Conservation (phyloP, 805 yeast genomes). For the Huiozyma naganishii region DNA sequence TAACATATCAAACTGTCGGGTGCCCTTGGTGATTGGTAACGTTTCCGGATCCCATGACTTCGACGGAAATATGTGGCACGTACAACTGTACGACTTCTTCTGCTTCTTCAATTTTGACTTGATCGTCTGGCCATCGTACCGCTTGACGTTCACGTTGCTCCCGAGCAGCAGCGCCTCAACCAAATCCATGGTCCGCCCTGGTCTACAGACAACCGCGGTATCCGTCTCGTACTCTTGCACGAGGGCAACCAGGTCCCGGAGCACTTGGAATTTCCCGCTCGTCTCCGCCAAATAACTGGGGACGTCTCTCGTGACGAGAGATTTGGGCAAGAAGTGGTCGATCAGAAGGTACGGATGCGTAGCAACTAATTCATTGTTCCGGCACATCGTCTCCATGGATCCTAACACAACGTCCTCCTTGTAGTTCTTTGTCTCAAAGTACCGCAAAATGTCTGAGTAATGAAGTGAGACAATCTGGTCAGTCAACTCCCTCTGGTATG, state of each 20-base stretch:
- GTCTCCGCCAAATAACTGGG: constrained; percentile 63
- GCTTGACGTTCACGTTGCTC: constrained; percentile 41
- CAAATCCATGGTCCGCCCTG: constrained; percentile 61
- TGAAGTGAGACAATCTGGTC: constrained; percentile 89
- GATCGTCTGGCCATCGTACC: constrained; percentile 54
- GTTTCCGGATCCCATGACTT: constrained; percentile 9
- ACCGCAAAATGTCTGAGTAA: constrained; percentile 80
- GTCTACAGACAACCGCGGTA: constrained; percentile 60
- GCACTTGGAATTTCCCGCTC: constrained; percentile 71
- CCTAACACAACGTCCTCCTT: constrained; percentile 54
- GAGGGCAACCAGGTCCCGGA: constrained; percentile 52
- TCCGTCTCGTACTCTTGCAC: constrained; percentile 37
- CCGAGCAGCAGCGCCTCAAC: constrained; percentile 63
- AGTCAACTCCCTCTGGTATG: constrained; percentile 77
- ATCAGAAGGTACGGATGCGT: constrained; percentile 84
- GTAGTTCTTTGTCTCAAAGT: constrained; percentile 50
- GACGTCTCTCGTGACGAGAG: constrained; percentile 57
- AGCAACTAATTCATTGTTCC: constrained; percentile 69
- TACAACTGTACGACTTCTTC: constrained; percentile 23
- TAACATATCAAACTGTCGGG: constrained; percentile 41
- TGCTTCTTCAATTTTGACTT: constrained; percentile 33
- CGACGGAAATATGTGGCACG: constrained; percentile 38
- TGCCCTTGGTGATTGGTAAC: constrained; percentile 12
- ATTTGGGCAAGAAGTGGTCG: constrained; percentile 77
- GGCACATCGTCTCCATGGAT: constrained; percentile 62